Conservation (phyloP, 2,329 filamentous ascomycete species). For the Dactylellina parvicollis region DNA sequence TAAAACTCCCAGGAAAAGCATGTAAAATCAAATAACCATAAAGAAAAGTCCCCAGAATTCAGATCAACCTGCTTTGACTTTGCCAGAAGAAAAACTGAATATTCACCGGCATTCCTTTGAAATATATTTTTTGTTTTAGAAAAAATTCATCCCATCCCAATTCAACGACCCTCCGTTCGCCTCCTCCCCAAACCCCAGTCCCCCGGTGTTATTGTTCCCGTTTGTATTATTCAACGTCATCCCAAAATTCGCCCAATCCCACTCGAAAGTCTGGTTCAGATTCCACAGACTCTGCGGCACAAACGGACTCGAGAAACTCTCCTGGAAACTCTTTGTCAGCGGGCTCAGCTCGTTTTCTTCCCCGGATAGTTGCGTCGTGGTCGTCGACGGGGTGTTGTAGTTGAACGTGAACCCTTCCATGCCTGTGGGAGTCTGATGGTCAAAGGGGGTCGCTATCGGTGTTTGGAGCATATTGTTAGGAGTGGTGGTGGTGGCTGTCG, state of each 20-base stretch:
- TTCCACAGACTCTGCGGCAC: conserved; percentile 94
- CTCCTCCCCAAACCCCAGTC: conserved; percentile 29
- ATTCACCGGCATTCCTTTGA: no score
- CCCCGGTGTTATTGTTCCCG: background rate
- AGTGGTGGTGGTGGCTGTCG: background rate
- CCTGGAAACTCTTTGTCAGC: conserved; percentile 60
- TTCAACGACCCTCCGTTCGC: conserved; percentile 10
- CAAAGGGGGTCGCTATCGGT: conserved; percentile 31
- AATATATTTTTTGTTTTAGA: conserved; percentile 16
- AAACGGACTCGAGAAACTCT: conserved; percentile 72
- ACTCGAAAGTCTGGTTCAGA: conserved; percentile 94
- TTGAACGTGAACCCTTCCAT: conserved; percentile 45
- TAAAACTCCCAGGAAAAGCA: conserved; percentile 5
- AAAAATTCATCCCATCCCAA: conserved; percentile 51
- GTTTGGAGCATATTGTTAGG: conserved; percentile 12
- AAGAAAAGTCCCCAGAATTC: no score
- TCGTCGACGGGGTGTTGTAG: conserved; percentile 28
- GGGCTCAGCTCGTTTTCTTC: conserved; percentile 58
- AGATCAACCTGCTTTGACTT: no score
- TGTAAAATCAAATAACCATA: no score
- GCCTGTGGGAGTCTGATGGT: conserved; percentile 31
- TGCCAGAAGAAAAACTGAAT: background rate
- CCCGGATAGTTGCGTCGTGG: conserved; percentile 56
- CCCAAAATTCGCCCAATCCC: conserved; percentile 71
- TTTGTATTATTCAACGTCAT: conserved; percentile 7